Base-by-base conservation (phyloP, 805 yeast species). In the Zygotorulaspora florentina region DNA sequence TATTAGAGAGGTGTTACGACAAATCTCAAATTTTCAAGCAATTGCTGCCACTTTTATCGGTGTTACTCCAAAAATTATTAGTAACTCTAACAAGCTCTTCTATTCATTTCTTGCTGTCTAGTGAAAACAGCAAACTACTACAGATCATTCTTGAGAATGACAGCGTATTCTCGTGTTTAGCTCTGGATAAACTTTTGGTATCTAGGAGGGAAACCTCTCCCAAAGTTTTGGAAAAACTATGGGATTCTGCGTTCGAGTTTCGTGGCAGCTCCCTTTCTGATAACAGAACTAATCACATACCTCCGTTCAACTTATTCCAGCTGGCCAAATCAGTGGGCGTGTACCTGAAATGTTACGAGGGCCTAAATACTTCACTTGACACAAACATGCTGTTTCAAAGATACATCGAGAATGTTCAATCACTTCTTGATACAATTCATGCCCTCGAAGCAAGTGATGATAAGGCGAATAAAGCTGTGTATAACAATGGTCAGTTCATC, bases 281-380 rank as follows among this genome's bases (percentile, higher is more conserved):
- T 27, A 41, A 12, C 28, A 36, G 9, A 44, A 35, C 17, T 11
- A 41, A 13, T 50, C 25, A 42, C 8, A 42, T 63, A 1, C 48
- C 64, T 1, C 39, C 57, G 3, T 46, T 54, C 28, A 51, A 46
- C 16, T 35, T 61, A 30, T 65, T 62, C 47, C 66, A 62, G 45
- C 39, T 65, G 10, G 54, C 58, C 4, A 64, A 64, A 45, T 57
- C 68, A 1, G 40, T 62, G 9, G 68, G 69, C 12, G 50, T 65
- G 17, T 61, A 55, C 25, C 47, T 64, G 11, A 55, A 46, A 29
- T 53, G 57, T 30, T 40, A 44, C 20, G 52, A 46, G 2, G 17
- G 28, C 1, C 39, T 29, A 4, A 34, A 33, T 2, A 35, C 29
- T 2, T 40, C 28, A 7, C 28, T 35, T 4, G 23, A 36, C 2